Base-by-base conservation (phyloP, 2,329 filamentous ascomycete species). In the Mollisia scopiformis region DNA sequence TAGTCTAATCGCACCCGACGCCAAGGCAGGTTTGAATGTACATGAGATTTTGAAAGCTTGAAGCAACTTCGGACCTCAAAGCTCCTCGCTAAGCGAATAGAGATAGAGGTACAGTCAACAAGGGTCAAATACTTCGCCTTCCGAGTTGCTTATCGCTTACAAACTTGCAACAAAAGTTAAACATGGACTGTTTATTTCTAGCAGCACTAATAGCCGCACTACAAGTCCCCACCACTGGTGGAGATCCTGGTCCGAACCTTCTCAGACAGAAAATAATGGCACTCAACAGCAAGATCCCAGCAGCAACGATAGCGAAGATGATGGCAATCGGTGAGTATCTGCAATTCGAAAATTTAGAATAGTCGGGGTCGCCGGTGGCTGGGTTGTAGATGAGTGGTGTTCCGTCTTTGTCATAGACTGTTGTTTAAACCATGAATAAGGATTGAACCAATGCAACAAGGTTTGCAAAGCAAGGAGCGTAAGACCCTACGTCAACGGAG, bases 371-470 rank as follows among this genome's bases (percentile, higher is more conserved):
- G 2, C 14, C 25, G 8, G 13, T 37, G 8, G 6, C 25, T 8
- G 33, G 5, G 25, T 5, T 6, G 35, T 41, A 46, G 6, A 41
- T 28, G 2, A 33, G 13, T 6, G 47, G 27, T 21, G 30, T 59
- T 19, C 62, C 52, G 33, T 64, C 59, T 31, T 62, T 61, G 21
- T 61, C 39, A 33, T 59, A 59, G 53, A 54, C 37, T 10, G 11
- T 31, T 2, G 50, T 28, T 25, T 62, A 52, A 2, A 62, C 60
- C 16, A 62, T 33, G 37, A 62, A 62, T 13, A 62, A 33, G 10
- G 60, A 59, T 33, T 62, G 60, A 62, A 59, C 60, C 56, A 62
- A 51, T 62, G 56, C 14, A 62, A 31, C n/a, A 62, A 51, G 13
- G 57, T 57, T 33, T 59, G 52, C 3, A 62, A 30, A n/a, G 35